phyloP scores from a whole-genome alignment of 495 filamentous ascomycete species.

The Podospora pseudocomata region DNA sequence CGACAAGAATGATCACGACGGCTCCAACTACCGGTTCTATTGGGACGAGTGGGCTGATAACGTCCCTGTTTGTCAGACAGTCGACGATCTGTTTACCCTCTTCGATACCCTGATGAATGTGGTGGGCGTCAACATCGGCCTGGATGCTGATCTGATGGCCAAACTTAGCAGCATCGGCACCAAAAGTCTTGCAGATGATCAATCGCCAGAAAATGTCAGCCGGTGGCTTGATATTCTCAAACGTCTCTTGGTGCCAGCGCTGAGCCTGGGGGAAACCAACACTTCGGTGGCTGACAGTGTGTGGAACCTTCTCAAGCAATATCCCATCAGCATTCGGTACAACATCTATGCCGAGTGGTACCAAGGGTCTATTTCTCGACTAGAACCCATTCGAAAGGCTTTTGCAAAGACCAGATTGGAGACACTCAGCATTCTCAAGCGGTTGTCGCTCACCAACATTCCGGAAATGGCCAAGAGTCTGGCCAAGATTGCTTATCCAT shows the following conservation, averaged over 20 bases:
- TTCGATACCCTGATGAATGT: slow-evolving; percentile 81
- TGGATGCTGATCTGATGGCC: slow-evolving; percentile 69
- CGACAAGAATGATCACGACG: slow-evolving; percentile 71
- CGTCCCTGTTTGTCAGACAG: slow-evolving; percentile 80
- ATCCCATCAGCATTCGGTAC: slow-evolving; percentile 73
- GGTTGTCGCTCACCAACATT: slow-evolving; percentile 81
- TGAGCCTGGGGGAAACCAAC: slow-evolving; percentile 80
- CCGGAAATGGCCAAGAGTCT: slow-evolving; percentile 76
- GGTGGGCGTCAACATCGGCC: slow-evolving; percentile 81
- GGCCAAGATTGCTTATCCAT: slow-evolving; percentile 81
- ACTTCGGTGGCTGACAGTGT: slow-evolving; percentile 79
- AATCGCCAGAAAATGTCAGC: slow-evolving; percentile 60
- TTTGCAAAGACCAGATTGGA: slow-evolving; percentile 72
- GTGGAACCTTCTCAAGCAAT: slow-evolving; percentile 74
- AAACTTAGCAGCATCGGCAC: slow-evolving; percentile 80
- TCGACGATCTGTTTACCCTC: slow-evolving; percentile 86
- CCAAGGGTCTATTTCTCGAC: slow-evolving; percentile 66
- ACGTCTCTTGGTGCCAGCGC: slow-evolving; percentile 73
- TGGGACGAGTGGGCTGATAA: slow-evolving; percentile 98
- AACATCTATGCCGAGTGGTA: slow-evolving; percentile 93
- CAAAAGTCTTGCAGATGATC: slow-evolving; percentile 65
- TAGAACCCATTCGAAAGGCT: slow-evolving; percentile 72
- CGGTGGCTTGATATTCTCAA: slow-evolving; percentile 81
- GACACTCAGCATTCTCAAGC: slow-evolving; percentile 77
- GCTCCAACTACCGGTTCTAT: slow-evolving; percentile 80